These are phyloP conservation scores for Ilyonectria robusta DNA, from an alignment of 2,329 filamentous ascomycete species.

Conservation along the genomic window DNA sequence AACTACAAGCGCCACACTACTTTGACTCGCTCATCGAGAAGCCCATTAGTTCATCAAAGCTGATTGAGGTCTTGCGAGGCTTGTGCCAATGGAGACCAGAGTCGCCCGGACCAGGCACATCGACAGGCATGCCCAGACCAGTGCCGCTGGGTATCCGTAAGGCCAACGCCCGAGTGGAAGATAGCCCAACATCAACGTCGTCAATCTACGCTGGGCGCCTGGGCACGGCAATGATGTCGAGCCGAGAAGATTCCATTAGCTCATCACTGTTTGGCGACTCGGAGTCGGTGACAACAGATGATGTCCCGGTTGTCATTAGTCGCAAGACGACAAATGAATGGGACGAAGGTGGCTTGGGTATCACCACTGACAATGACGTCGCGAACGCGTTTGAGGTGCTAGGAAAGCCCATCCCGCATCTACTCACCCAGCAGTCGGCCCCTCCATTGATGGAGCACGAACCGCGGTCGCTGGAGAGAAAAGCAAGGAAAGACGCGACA, in stretches of 20 bases:
- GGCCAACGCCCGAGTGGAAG: constrained; percentile 75
- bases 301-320: constrained; percentile 81
- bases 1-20: constrained; percentile 93
- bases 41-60: constrained; percentile 91
- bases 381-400: constrained; percentile 51
- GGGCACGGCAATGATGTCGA: constrained; percentile 85
- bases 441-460: constrained; percentile 72
- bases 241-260: constrained; percentile 89
- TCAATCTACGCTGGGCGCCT: constrained; percentile 78
- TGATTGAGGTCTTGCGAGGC: constrained; percentile 88
- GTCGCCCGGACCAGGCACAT: constrained; percentile 60
- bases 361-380: constrained; percentile 73
- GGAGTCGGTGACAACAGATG: constrained; percentile 83
- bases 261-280: constrained; percentile 91
- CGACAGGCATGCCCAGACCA: constrained; percentile 67
- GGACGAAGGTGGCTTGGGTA: constrained; percentile 84
- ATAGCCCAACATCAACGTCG: constrained; percentile 87
- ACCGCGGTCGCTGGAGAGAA: constrained; percentile 78
- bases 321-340: constrained; percentile 83
- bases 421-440: constrained; percentile 75
- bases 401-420: constrained; percentile 64
- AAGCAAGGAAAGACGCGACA: constrained; percentile 80
- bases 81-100: constrained; percentile 96
- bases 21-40: constrained; percentile 98
- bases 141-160: constrained; percentile 77